A percentile compares a stretch with the other conserved stretches of the same genome.
These are phyloP conservation scores for Cyathus striatus DNA, from an alignment of 768 basidiomycete species.

Conservation along the genomic window DNA sequence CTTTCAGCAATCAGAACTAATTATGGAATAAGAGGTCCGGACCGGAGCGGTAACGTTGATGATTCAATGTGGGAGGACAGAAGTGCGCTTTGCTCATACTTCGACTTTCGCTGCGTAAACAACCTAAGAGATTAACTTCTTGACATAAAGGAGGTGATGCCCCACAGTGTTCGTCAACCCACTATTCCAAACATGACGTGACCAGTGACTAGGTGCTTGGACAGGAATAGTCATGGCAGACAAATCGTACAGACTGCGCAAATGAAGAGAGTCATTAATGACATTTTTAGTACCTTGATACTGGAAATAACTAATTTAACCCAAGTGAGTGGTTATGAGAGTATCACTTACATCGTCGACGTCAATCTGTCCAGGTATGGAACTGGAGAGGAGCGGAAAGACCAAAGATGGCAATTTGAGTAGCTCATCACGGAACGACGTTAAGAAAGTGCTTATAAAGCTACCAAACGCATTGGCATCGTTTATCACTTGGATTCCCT, in stretches of 20 bases:
- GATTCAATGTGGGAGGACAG: conserved; percentile 56
- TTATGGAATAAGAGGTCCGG: conserved; percentile 5
- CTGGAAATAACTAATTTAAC: conserved; percentile 20
- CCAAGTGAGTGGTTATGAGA: conserved; percentile 4
- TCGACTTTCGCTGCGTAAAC: conserved; percentile 19
- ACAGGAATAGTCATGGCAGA: conserved; percentile 49
- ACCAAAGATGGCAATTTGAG: conserved; percentile 53
- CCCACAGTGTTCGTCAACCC: conserved; percentile 8
- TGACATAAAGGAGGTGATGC: conserved; percentile 8
- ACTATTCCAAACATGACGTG: conserved; percentile 10
- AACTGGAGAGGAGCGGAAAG: conserved; percentile 53
- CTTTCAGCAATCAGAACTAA: conserved; percentile 1
- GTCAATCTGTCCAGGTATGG: conserved; percentile 23
- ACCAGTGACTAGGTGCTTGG: conserved; percentile 39
- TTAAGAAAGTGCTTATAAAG: conserved; percentile 55
- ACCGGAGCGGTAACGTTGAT: conserved; percentile 58
- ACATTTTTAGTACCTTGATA: conserved; percentile 31
- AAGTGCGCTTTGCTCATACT: conserved; percentile 53
- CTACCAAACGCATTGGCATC: conserved; percentile 62
- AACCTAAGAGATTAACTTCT: conserved; percentile 4
- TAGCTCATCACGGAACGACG: conserved; percentile 63
- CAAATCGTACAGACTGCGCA: conserved; percentile 44
- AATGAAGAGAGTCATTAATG: conserved; percentile 60
- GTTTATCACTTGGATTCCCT: conserved; percentile 70
- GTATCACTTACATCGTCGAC: conserved; percentile 37